Evolutionary conservation across 805 yeast species (phyloP).

Genomic region (Grigorovia jiainica): DNA sequence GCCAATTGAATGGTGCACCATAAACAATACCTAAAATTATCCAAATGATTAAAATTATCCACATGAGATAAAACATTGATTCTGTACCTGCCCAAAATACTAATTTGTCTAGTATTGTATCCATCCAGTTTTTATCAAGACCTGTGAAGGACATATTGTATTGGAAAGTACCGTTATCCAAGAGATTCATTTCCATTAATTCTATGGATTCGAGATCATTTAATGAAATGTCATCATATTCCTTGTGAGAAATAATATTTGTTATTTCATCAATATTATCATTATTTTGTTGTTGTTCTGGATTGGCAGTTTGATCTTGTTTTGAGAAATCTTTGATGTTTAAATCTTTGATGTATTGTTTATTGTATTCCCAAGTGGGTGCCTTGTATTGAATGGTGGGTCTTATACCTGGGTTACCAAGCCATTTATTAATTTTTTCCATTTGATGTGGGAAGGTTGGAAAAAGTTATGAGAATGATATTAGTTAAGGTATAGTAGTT

Average conservation of each 20-base stretch:
- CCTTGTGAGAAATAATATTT: neutral
- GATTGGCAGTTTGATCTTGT: too few relatives aligned
- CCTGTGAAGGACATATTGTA: conserved; percentile 21
- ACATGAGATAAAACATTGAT: conserved; percentile 20
- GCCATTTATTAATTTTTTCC: neutral
- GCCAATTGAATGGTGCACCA: conserved; percentile 30
- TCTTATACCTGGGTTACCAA: neutral
- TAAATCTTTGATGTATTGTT: neutral
- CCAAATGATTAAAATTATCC: conserved; percentile 24
- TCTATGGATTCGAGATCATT: conserved; percentile 12
- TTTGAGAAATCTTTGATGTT: neutral
- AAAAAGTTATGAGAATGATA: too few relatives aligned
- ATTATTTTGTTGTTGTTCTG: neutral
- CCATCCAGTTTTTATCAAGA: conserved; percentile 14
- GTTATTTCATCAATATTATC: conserved; percentile 5
- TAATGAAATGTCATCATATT: conserved; percentile 3
- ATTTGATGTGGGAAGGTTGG: too few relatives aligned
- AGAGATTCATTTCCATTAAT: conserved; percentile 9
- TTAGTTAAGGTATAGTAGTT: too few relatives aligned
- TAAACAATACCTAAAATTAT: conserved; percentile 22
- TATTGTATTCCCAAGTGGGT: neutral
- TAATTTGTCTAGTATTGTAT: conserved; percentile 17
- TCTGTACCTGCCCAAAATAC: conserved; percentile 24
- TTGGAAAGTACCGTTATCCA: conserved; percentile 11
- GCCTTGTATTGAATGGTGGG: neutral